These are phyloP conservation scores for Lentinula edodes DNA, from an alignment of 768 basidiomycete species.

Conservation along the genomic window DNA sequence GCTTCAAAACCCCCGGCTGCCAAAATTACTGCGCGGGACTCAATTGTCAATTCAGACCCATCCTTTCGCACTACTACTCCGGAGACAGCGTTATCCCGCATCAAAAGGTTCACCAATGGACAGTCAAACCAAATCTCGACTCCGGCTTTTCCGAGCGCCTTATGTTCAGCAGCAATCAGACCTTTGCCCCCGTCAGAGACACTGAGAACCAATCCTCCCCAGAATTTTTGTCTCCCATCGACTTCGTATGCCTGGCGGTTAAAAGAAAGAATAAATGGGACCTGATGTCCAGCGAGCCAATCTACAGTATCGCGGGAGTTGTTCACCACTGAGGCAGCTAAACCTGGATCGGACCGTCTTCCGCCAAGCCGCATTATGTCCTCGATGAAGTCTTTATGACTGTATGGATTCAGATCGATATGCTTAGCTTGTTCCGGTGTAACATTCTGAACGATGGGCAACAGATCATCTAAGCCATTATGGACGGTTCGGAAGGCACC, in stretches of 20 bases:
- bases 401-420: slow-evolving; percentile 59
- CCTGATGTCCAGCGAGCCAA: slow-evolving; percentile 47
- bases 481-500: slow-evolving; percentile 65
- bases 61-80: slow-evolving; percentile 41
- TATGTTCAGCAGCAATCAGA: slow-evolving; percentile 50
- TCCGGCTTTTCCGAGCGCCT: slow-evolving; percentile 41
- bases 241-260: slow-evolving; percentile 67
- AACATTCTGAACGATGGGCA: slow-evolving; percentile 47
- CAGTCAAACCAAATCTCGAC: slow-evolving; percentile 56
- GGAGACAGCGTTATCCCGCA: slow-evolving; percentile 31
- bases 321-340: slow-evolving; percentile 50
- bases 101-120: slow-evolving; percentile 35
- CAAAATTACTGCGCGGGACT: slow-evolving; percentile 44
- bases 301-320: slow-evolving; percentile 48
- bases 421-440: slow-evolving; percentile 31
- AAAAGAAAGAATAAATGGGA: slow-evolving; percentile 56
- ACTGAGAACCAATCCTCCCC: slow-evolving; percentile 63
- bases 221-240: slow-evolving; percentile 57
- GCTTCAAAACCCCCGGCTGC: slow-evolving; percentile 69
- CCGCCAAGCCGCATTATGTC: slow-evolving; percentile 60
- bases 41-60: slow-evolving; percentile 31
- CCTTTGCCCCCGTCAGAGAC: slow-evolving; percentile 68
- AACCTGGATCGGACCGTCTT: slow-evolving; percentile 39
- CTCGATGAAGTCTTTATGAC: slow-evolving; percentile 40
- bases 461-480: slow-evolving; percentile 52